These are phyloP conservation scores for Chrysopogon serrulatus DNA, from an alignment of 176 grass and related monocot species.

Conservation along the genomic window DNA sequence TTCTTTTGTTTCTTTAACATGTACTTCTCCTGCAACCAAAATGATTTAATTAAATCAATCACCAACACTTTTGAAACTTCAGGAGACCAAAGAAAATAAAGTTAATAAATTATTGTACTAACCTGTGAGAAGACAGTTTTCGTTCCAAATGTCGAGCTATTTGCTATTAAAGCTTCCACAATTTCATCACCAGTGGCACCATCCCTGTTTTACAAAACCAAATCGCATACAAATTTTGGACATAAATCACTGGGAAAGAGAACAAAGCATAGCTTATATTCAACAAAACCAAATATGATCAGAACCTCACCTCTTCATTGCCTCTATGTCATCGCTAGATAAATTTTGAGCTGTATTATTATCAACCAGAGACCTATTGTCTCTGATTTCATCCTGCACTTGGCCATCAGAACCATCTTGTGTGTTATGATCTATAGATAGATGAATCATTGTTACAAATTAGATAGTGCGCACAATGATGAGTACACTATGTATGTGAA, in stretches of 20 bases:
- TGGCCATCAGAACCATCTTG: constrained; percentile 41
- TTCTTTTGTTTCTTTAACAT: constrained; percentile 99
- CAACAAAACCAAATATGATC: neutral
- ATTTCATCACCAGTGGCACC: constrained; percentile 81
- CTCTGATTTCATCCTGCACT: constrained; percentile 42
- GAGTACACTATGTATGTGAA: too few relatives aligned
- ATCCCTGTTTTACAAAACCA: constrained; percentile 40
- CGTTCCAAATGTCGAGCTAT: constrained; percentile 79
- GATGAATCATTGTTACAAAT: neutral
- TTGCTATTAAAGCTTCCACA: constrained; percentile 89
- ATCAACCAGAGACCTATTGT: constrained; percentile 86
- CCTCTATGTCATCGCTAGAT: constrained; percentile 83
- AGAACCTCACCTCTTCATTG: constrained; percentile 65
- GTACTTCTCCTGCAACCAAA: constrained; percentile 80
- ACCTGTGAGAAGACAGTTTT: constrained; percentile 95
- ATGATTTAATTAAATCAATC: constrained; percentile 3
- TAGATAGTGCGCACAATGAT: neutral
- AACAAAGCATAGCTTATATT: neutral
- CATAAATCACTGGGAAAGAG: neutral
- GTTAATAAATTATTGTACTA: neutral
- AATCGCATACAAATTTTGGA: neutral
- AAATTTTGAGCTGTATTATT: constrained; percentile 94
- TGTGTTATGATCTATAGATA: constrained; percentile 41
- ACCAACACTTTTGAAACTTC: neutral
- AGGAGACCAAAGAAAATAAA: neutral